Percentiles rank a stretch among this genome's conserved stretches.
Evolutionary conservation across 2,329 filamentous ascomycete genomes (phyloP).

Genomic region (Tolypocladium ovalisporum): DNA sequence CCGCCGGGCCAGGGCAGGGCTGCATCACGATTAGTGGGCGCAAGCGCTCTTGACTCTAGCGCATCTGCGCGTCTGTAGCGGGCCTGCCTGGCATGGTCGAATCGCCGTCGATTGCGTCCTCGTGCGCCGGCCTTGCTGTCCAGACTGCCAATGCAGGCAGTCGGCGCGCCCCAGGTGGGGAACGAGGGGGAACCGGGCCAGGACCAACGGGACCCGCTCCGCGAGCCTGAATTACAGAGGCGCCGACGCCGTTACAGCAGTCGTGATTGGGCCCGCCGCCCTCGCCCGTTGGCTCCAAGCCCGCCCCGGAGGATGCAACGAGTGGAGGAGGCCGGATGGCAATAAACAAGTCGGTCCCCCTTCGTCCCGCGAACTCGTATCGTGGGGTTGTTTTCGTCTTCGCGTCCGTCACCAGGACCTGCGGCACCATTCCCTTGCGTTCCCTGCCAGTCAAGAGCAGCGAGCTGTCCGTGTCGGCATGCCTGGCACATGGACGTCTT

Average conservation of each 20-base stretch:
- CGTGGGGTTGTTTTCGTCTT: neutral
- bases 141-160: neutral
- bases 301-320: neutral
- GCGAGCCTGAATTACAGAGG: neutral
- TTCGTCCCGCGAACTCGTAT: neutral
- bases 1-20: neutral
- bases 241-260: neutral
- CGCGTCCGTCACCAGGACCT: no score
- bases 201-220: neutral
- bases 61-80: conserved; percentile 10
- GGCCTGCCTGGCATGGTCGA: neutral
- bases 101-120: neutral
- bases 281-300: neutral
- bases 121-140: neutral
- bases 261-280: neutral
- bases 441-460: neutral
- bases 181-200: neutral
- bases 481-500: neutral
- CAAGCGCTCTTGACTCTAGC: conserved; percentile 14
- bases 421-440: neutral
- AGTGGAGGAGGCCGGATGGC: neutral
- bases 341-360: neutral
- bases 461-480: neutral
- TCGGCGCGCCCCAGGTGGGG: neutral
- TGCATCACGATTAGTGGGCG: conserved; percentile 11